Evolutionary conservation across 140 eudicot species (phyloP), one percentile per base, ranked within the genome.

Genomic region (Ambrosia hybrid): DNA sequence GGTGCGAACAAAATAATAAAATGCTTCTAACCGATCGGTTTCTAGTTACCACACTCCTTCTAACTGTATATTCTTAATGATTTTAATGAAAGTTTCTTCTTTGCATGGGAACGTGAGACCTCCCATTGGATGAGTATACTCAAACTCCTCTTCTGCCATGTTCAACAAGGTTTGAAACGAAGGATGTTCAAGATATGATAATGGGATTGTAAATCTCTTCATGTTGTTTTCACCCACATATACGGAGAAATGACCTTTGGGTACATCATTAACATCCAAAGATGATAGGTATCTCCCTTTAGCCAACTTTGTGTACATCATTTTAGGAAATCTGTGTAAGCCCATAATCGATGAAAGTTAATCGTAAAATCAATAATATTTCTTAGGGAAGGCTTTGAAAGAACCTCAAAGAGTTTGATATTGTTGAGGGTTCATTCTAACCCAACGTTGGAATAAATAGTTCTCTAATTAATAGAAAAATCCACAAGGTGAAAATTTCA

Each of bases 211-310:
- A 30, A 52, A 78, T 69, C 84, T 55, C 49, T 65, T 80, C 78
- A 70, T 80, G 2, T 5, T 46, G 4, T 26, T 52, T 56, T 79
- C 85, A 17, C 85, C 89, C 9, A 84, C 86, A 81, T 85, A 85
- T 13, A 79, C 80, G 0, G 66, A 37, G 5, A 78, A 12, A 75
- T 70, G 64, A 2, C 87, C 87, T 71, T 79, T 83, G 16, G 87
- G 87, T 34, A 75, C 71, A 33, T 70, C 63, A 4, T 6, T 9
- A 3, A 33, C 6, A 1, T n/a, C 30, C 16, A 71, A 75, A 38
- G 79, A 33, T 38, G 71, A 73, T 46, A 11, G 33, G 41, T 48
- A 16, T 71, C 21, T 78, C 41, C 59, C 12, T 36, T 21, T 66
- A 30, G 15, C 9, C 12, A 5, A 2, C 55, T 71, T 78, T 11